Evolutionary conservation across 1,284 basidiomycete species (phyloP).

Genomic region (Leucoagaricus sp.): DNA sequence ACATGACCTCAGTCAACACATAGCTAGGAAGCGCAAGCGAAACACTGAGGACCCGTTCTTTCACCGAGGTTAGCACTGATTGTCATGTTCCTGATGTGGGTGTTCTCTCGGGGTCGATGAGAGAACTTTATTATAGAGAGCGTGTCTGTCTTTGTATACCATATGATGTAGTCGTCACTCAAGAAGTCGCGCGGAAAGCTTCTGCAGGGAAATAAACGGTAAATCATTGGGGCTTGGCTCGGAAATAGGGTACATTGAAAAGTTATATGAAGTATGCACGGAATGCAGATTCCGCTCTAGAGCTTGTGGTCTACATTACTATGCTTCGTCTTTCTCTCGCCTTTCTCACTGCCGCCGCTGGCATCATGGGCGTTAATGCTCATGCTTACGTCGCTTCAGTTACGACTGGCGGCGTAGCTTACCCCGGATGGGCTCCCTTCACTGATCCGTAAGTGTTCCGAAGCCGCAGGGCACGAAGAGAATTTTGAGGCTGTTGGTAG

Average conservation of each 20-base stretch:
- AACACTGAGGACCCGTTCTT: no score
- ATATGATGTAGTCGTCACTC: no score
- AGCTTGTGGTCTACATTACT: no score
- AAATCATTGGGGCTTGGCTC: conserved; percentile 4
- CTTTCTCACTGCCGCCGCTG: conserved; percentile 2
- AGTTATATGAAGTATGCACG: background rate
- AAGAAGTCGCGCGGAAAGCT: background rate
- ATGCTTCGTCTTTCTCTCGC: no score
- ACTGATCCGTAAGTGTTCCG: conserved; percentile 14
- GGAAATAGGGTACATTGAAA: background rate
- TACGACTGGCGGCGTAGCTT: conserved; percentile 15
- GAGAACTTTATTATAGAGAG: no score
- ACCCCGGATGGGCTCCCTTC: conserved; percentile 18
- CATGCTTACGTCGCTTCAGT: conserved; percentile 17
- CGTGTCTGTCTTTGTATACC: no score
- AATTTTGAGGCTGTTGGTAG: background rate
- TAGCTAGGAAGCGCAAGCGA: no score
- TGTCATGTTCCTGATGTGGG: no score
- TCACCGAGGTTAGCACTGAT: no score
- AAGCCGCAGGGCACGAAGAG: background rate
- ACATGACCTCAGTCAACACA: no score
- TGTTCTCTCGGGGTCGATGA: no score
- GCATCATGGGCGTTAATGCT: conserved; percentile 7
- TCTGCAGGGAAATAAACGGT: background rate
- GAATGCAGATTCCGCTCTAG: no score